Evolutionary conservation across 2,329 filamentous ascomycete species (phyloP), one percentile per base, ranked within the genome.

Genomic region (Colletotrichum sp.): DNA sequence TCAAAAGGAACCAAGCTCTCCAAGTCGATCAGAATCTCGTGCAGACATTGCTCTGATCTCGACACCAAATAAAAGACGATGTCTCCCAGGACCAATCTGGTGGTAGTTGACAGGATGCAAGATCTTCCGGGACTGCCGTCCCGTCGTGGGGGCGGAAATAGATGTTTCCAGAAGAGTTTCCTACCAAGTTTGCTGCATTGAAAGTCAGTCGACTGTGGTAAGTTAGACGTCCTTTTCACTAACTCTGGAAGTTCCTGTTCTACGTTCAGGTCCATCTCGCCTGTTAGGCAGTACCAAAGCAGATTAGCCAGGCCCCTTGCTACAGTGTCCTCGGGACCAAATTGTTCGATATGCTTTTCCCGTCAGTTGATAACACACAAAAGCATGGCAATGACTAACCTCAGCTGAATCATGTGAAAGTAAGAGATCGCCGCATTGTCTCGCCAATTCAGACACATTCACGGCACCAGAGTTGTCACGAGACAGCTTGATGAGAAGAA

Each of bases 121-220:
- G 47, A 67, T 58, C 62, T 69, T 12, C 57, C 36, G 11, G 33
- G 27, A 31, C 86, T 83, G 21, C 72, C 68, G 78, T 75, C 76
- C 31, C 75, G 80, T 76, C 82, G 81, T n/a, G 83, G 80, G 2
- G 87, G 85, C 0, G 93, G 93, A 76, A 95, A 95, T 1, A 95
- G 84, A 77, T 93, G 92, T 69, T 85, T 89, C 79, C 87, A 89
- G 77, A 95, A 90, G 2, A 95, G 80, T 5, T 83, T 79, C 81
- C 81, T 57, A 31, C 80, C 80, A 57, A 83, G 72, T 27, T 81
- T 69, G 12, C 80, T 83, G 38, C 15, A 15, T 33, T 27, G 21
- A 31, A 36, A 7, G 58, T 74, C 31, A 74, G 64, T 15, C 31
- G 51, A 16, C 8, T 15, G 27, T 29, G 21, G 21, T 34, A 15